These are phyloP conservation scores for Lentithecium fluviatile DNA, from an alignment of 495 filamentous ascomycete genomes.

Conservation along the genomic window DNA sequence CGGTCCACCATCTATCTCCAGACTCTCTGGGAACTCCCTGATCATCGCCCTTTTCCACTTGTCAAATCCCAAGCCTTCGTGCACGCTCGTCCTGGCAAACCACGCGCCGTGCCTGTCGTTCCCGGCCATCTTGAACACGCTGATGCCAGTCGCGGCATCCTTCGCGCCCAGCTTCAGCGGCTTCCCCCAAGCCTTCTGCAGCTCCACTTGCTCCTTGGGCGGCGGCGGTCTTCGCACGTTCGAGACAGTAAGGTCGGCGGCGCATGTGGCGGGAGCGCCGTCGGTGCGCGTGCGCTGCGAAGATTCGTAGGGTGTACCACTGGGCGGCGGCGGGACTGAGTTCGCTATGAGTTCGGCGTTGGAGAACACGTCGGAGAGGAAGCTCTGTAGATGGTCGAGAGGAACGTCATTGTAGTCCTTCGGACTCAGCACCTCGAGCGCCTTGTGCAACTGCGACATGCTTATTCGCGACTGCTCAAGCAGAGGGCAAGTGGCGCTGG, in stretches of 20 bases:
- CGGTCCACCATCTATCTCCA: conserved; percentile 59
- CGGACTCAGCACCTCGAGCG: conserved; percentile 72
- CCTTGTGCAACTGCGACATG: conserved; percentile 59
- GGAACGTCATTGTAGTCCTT: conserved; percentile 64
- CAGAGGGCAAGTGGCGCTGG: background rate
- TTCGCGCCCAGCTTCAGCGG: conserved; percentile 66
- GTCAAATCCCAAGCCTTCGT: conserved; percentile 69
- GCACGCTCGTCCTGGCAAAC: conserved; percentile 86
- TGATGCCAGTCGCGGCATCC: conserved; percentile 74
- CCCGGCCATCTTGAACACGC: conserved; percentile 74
- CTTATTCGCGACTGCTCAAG: background rate
- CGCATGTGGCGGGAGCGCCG: conserved; percentile 45
- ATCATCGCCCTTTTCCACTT: conserved; percentile 64
- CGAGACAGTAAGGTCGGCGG: conserved; percentile 53
- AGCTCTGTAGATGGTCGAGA: conserved; percentile 51
- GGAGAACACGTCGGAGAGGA: conserved; percentile 60
- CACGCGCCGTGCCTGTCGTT: conserved; percentile 82
- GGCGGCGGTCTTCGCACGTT: conserved; percentile 52
- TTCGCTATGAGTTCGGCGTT: conserved; percentile 69
- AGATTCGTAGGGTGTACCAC: conserved; percentile 39
- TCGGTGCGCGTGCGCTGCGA: conserved; percentile 43
- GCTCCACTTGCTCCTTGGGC: conserved; percentile 47
- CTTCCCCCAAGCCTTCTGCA: conserved; percentile 83
- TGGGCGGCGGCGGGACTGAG: conserved; percentile 65
- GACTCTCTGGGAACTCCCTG: conserved; percentile 62